Percentiles rank a stretch among this genome's conserved stretches.
Evolutionary conservation across 371 early-diverging fungal genomes (phyloP).

Genomic region (Rhizopus stolonifer): DNA sequence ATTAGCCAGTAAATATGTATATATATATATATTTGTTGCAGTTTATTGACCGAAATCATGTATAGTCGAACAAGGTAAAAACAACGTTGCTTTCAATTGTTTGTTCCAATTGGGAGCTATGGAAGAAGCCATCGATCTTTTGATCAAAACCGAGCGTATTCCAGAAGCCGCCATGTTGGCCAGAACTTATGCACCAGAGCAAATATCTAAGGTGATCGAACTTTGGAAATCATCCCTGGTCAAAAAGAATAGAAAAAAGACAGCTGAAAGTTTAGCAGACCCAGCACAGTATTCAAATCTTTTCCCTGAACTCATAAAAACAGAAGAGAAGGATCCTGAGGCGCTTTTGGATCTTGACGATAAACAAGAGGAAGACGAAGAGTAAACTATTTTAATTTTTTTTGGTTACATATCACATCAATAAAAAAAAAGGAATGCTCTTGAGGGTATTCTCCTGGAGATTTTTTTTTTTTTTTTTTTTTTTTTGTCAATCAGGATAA

Average conservation of each 20-base stretch:
- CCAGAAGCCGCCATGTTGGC: conserved; percentile 98
- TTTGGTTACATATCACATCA: too few species aligned
- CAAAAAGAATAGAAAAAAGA: conserved; percentile 70
- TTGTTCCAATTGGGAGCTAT: conserved; percentile 71
- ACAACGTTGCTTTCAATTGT: conserved; percentile 90
- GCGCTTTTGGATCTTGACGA: conserved; percentile 19
- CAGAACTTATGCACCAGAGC: conserved; percentile 83
- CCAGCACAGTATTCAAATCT: conserved; percentile 82
- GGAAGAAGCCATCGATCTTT: conserved; percentile 79
- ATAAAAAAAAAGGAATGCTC: too few species aligned
- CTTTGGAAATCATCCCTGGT: conserved; percentile 80
- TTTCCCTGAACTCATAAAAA: conserved; percentile 66
- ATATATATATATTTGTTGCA: background rate
- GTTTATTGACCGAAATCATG: background rate
- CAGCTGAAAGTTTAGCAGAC: conserved; percentile 87
- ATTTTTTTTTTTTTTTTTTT: too few species aligned
- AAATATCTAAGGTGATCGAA: conserved; percentile 69
- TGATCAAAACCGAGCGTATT: conserved; percentile 82
- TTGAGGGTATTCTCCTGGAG: too few species aligned
- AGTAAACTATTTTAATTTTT: conserved; percentile 1
- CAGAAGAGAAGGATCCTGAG: conserved; percentile 1
- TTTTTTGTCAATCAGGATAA: too few species aligned
- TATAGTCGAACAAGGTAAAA: conserved; percentile 69
- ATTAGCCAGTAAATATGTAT: conserved; percentile 61
- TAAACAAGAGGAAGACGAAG: conserved; percentile 13